A percentile compares a stretch with the other conserved stretches of the same genome.
Evolutionary conservation across 1,284 basidiomycete species (phyloP).

Genomic region (Ustilago xerochloae): DNA sequence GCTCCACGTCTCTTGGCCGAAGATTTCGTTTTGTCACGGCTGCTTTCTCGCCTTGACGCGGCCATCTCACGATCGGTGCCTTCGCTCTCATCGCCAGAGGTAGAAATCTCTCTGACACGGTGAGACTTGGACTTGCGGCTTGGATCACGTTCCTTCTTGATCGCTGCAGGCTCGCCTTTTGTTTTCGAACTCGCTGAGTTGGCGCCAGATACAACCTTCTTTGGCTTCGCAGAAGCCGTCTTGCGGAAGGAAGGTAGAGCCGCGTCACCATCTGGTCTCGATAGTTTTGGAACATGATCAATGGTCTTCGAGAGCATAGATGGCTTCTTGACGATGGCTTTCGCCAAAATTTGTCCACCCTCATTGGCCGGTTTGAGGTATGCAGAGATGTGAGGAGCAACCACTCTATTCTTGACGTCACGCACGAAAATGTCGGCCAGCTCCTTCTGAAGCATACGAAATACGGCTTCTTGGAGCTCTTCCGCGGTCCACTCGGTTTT

Average conservation of each 20-base stretch:
- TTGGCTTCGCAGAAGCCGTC: conserved; percentile 4
- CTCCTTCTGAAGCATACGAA: conserved; percentile 75
- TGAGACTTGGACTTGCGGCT: conserved; percentile 10
- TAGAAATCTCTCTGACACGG: background rate
- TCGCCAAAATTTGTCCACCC: conserved; percentile 47
- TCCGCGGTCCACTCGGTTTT: conserved; percentile 73
- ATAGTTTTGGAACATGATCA: background rate
- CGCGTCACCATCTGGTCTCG: conserved; percentile 5
- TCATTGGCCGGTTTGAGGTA: conserved; percentile 72
- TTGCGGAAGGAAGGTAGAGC: conserved; percentile 55
- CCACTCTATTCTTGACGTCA: conserved; percentile 78
- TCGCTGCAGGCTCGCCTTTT: background rate
- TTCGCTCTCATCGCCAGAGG: conserved; percentile 27
- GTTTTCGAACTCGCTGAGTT: conserved; percentile 3
- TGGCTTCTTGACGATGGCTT: conserved; percentile 21
- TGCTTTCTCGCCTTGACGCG: conserved; percentile 1
- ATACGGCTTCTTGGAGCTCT: conserved; percentile 76
- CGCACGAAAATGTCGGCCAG: conserved; percentile 75
- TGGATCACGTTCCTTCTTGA: conserved; percentile 2
- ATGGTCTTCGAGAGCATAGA: background rate
- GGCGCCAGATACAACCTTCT: conserved; percentile 3
- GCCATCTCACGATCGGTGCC: background rate
- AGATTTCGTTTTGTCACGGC: conserved; percentile 3
- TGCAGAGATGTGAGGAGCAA: conserved; percentile 74
- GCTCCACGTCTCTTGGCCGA: conserved; percentile 23